A percentile compares a stretch with the other conserved stretches of the same genome.
Conservation (phyloP, 352 stramenopile genomes). For the Phytopythium mirpurense region DNA sequence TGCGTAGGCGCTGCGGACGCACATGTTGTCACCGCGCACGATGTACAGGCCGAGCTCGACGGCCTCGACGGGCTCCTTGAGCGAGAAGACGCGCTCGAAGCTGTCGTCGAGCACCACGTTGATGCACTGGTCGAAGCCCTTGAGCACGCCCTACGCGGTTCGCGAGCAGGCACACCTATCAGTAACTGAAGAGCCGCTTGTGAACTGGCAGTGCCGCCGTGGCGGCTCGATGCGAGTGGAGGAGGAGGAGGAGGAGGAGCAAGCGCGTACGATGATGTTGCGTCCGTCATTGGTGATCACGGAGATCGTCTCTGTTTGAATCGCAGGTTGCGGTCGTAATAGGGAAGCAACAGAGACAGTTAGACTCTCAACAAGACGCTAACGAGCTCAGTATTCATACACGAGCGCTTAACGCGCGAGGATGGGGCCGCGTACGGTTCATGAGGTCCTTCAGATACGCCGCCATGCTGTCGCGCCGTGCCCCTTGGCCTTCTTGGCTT, state of each 20-base stretch:
- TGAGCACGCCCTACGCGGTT: slow-evolving; percentile 62
- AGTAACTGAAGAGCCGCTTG: too few relatives aligned
- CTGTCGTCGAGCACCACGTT: slow-evolving; percentile 92
- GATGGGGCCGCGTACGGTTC: slow-evolving; percentile 42
- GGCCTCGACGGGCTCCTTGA: slow-evolving; percentile 85
- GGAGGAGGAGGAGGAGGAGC: background rate
- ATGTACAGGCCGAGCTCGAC: slow-evolving; percentile 92
- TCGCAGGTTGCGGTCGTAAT: background rate
- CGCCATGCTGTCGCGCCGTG: slow-evolving; percentile 39
- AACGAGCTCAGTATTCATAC: background rate
- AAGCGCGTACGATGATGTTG: slow-evolving; percentile 86
- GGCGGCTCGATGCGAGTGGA: too few relatives aligned
- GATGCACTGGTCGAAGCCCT: slow-evolving; percentile 92
- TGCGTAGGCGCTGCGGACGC: too few relatives aligned
- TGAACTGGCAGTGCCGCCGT: too few relatives aligned
- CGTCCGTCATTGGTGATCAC: slow-evolving; percentile 93
- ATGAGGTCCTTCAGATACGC: slow-evolving; percentile 82
- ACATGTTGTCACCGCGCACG: slow-evolving; percentile 93
- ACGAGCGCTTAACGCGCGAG: background rate
- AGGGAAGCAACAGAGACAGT: background rate
- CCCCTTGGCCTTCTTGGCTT: slow-evolving; percentile 3
- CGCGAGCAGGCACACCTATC: slow-evolving; percentile 8
- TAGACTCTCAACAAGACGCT: background rate
- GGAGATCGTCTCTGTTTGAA: slow-evolving; percentile 77
- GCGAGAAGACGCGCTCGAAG: slow-evolving; percentile 92